Conservation (phyloP, 1,284 basidiomycete genomes). For the Gymnopus androsaceus region DNA sequence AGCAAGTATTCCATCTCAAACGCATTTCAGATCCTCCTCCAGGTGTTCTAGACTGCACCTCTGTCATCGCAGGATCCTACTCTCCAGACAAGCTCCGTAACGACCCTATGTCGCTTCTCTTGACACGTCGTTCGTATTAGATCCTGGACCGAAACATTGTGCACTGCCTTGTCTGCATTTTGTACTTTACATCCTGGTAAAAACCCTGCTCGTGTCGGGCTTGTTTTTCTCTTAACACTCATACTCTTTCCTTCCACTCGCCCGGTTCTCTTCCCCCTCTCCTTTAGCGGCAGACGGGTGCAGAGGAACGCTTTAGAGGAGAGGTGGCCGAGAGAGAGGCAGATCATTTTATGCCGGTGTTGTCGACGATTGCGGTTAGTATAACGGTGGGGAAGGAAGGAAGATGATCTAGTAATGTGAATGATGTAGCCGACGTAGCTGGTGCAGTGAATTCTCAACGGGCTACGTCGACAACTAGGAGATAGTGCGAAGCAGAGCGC, state of each 20-base stretch:
- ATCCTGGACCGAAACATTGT: slow-evolving; percentile 1
- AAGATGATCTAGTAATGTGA: not conserved
- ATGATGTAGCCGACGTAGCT: not conserved
- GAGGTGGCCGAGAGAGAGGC: not conserved
- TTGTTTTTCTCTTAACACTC: not conserved
- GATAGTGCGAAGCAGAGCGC: not conserved
- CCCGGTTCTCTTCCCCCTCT: not conserved
- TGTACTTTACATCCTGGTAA: not conserved
- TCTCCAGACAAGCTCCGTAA: not conserved
- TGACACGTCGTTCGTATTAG: slow-evolving; percentile 2
- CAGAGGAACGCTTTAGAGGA: slow-evolving; percentile 1
- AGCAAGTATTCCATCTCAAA: slow-evolving; percentile 5
- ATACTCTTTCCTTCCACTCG: not conserved
- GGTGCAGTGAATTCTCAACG: not conserved
- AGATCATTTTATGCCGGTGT: not conserved
- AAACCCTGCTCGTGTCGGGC: not conserved
- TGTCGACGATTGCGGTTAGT: slow-evolving; percentile 3
- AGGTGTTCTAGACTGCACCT: not conserved
- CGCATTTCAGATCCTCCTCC: not conserved
- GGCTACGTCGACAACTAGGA: not conserved
- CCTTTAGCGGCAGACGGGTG: not conserved
- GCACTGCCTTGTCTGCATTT: not conserved
- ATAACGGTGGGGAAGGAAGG: not conserved
- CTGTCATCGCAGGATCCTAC: not conserved
- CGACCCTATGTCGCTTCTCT: not conserved